These are phyloP conservation scores for Arachis monticola DNA, from an alignment of 331 rosid genomes.

Conservation along the genomic window DNA sequence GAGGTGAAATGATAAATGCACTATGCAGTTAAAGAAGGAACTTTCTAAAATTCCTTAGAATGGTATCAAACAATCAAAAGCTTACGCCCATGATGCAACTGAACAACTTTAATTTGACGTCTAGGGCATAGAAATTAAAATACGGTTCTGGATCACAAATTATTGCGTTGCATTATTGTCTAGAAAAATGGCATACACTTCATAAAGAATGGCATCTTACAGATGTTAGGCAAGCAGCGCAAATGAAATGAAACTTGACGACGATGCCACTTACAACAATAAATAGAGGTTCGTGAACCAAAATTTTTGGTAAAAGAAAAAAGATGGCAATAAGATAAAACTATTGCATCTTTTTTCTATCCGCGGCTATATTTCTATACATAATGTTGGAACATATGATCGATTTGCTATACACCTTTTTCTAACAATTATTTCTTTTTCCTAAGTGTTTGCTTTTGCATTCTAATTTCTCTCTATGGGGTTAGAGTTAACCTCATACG, in stretches of 20 bases:
- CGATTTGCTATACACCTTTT: constrained; percentile 41
- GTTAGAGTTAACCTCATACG: constrained; percentile 49
- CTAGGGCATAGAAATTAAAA: too few relatives aligned
- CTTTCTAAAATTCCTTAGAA: too few relatives aligned
- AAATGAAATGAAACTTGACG: constrained; percentile 22
- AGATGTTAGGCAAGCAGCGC: not conserved
- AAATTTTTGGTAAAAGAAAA: constrained; percentile 35
- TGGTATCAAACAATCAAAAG: too few relatives aligned
- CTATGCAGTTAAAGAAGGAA: too few relatives aligned
- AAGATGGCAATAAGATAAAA: constrained; percentile 18
- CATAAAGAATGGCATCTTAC: not conserved
- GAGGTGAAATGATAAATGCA: too few relatives aligned
- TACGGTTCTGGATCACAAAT: too few relatives aligned
- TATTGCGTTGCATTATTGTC: not conserved
- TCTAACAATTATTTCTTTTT: constrained; percentile 23
- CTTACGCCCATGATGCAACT: too few relatives aligned
- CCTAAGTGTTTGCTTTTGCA: constrained; percentile 36
- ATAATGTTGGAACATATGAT: constrained; percentile 33
- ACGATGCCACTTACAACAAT: constrained; percentile 21
- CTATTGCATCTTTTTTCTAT: constrained; percentile 32
- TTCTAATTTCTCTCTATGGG: constrained; percentile 32
- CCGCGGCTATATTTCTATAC: constrained; percentile 50
- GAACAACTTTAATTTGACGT: too few relatives aligned
- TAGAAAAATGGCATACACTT: not conserved
- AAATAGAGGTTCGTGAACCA: constrained; percentile 30